Base-by-base conservation (phyloP, 192 early-diverging fungal species). In the Kappamyces sp. region DNA sequence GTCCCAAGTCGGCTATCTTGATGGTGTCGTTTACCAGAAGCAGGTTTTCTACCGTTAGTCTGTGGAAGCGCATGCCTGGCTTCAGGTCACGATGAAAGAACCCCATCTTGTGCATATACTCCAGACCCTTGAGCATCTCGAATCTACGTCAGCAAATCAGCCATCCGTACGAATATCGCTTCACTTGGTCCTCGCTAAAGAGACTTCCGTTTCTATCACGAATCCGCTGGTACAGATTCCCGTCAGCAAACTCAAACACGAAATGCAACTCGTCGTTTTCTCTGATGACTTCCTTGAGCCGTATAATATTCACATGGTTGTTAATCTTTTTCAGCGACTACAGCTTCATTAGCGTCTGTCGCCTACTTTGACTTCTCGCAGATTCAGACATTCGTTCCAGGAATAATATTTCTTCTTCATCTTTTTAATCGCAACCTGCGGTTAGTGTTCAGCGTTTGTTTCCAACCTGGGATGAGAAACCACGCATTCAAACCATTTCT, bases 21-120 rank as follows among this genome's bases (percentile, higher is more conserved):
- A 80, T 66, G 7, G 60, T 61, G 23, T 78, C 74, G 39, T 67
- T 64, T 2, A 70, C 67, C 32, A 94, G 80, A 3, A 99, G 72
- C 9, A 99, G 73, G 66, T 99, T 99, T 68, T 99, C 96, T 51
- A 64, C 1, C 42, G 15, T 36, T 61, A 35, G 12, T 58, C 31
- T 36, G 37, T 38, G 15, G 5, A 3, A 67, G 7, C 34, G 55
- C 60, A 41, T 60, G 74, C 73, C 74, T 55, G 93, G 94, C 71
- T 97, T 97, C 78, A 99, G 88, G 65, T 99, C 93, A 37, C 96
- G 78, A 70, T 97, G 96, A 73, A 97, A 96, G 51, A 92, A 81
- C 13, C 89, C 91, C 50, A 88, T 80, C n/a, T 84, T 76, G 77
- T 99, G 96, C 75, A 99, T 93, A 66, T 89, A 86, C 42, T 87